Percentiles rank a stretch among this genome's conserved stretches.
These are phyloP conservation scores for Mycena amicta DNA, from an alignment of 768 basidiomycete species.

Conservation along the genomic window DNA sequence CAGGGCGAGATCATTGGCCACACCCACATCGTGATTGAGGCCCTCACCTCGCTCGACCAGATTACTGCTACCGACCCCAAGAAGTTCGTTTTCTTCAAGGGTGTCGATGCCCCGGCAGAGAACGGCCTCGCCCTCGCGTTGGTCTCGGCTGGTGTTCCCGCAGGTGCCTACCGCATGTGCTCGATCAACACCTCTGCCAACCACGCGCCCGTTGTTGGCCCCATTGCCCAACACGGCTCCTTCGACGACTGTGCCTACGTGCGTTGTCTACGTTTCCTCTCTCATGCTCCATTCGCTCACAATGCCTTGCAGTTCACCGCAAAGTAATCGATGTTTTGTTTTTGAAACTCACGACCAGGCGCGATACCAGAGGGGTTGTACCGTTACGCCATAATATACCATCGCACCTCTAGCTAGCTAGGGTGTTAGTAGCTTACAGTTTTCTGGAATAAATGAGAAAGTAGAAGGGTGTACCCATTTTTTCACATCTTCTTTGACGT, in stretches of 20 bases:
- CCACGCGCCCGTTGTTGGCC: slow-evolving; percentile 43
- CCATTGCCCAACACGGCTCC: slow-evolving; percentile 45
- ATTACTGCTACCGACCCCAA: slow-evolving; percentile 49
- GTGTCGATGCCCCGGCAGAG: slow-evolving; percentile 31
- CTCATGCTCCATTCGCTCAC: too few species aligned
- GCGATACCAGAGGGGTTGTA: background rate
- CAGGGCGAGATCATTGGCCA: slow-evolving; percentile 52
- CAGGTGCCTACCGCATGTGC: slow-evolving; percentile 50
- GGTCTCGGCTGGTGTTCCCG: slow-evolving; percentile 42
- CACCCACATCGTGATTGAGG: slow-evolving; percentile 59
- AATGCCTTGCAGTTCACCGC: too few species aligned
- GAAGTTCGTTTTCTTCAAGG: slow-evolving; percentile 70
- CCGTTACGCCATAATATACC: background rate
- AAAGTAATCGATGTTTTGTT: background rate
- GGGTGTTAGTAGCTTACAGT: background rate
- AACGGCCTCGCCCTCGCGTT: slow-evolving; percentile 14
- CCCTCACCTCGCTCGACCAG: slow-evolving; percentile 42
- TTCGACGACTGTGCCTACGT: slow-evolving; percentile 46
- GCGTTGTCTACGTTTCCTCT: too few species aligned
- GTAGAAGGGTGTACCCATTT: background rate
- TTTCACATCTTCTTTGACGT: background rate
- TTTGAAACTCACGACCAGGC: background rate
- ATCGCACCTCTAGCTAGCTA: background rate
- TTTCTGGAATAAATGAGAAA: background rate
- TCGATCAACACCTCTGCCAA: slow-evolving; percentile 44